Evolutionary conservation across 2,329 filamentous ascomycete species (phyloP), one percentile per base, ranked within the genome.

Genomic region (Ceratocystis eucalypticola): DNA sequence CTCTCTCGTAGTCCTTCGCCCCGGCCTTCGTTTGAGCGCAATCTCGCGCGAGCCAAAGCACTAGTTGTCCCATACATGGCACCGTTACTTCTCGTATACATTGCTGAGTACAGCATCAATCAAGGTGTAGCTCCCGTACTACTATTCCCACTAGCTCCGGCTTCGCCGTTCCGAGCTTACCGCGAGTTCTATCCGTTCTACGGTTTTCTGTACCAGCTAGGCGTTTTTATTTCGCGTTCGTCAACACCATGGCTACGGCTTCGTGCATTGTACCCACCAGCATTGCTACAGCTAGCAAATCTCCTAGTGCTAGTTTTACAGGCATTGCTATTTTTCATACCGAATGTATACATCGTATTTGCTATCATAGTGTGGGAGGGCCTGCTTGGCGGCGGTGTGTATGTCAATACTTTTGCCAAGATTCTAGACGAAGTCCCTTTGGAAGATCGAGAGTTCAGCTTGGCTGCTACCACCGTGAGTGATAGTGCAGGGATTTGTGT

Each of bases 71-170:
- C 84, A 0, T 87, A 87, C 74, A 97, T 99, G 91, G 80, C 96
- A 2, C 94, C 94, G 0, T 81, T 99, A 15, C 80, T 97, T 44
- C 78, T 97, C 17, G 94, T 99, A 37, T 99, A 96, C 74, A 83
- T 97, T 45, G 91, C 92, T 66, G 94, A 99, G 78, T 99, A 99
- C 74, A 74, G 89, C 66, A 96, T 97, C 76, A 97, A 97, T 77
- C 92, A 96, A 77, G 93, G 92, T 45, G 91, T 97, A 0, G 81
- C 91, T 0, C 93, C 94, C 0, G 96, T 91, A 0, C 79, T 97
- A 0, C 82, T 99, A 3, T 99, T 96, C 73, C 91, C 92, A 0
- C 79, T 96, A 0, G 73, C 80, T 0, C 55, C 55, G 17, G 76
- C 82, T 10, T 88, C 89, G 0, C 94, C 94, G 0, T 97, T 97